Evolutionary conservation across 176 grass and related monocot genomes (phyloP).

Genomic region (Triticum aestivum): IWGSC_CS_RefSeq_v2.1 NC_057814.1:230465329-230465828

Average conservation of each 20-base stretch:
- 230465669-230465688: background rate
- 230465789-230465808: background rate
- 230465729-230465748: background rate
- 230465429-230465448: background rate
- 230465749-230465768: background rate
- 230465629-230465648: background rate
- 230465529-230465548: background rate
- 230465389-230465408: conserved; percentile 70
- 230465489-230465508: background rate
- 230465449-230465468: conserved; percentile 2
- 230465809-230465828: background rate
- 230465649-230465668: background rate
- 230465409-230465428: background rate
- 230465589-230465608: background rate
- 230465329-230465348: conserved; percentile 63
- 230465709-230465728: conserved; percentile 10
- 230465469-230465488: background rate
- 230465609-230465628: background rate
- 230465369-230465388: conserved; percentile 65
- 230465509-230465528: background rate
- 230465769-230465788: background rate
- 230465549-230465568: background rate
- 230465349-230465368: conserved; percentile 69
- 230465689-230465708: background rate
- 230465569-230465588: background rate